A percentile compares a stretch with the other conserved stretches of the same genome.
These are phyloP conservation scores for Buxus sempervirens DNA, from an alignment of 164 flowering plant species.

Conservation along the genomic window DNA sequence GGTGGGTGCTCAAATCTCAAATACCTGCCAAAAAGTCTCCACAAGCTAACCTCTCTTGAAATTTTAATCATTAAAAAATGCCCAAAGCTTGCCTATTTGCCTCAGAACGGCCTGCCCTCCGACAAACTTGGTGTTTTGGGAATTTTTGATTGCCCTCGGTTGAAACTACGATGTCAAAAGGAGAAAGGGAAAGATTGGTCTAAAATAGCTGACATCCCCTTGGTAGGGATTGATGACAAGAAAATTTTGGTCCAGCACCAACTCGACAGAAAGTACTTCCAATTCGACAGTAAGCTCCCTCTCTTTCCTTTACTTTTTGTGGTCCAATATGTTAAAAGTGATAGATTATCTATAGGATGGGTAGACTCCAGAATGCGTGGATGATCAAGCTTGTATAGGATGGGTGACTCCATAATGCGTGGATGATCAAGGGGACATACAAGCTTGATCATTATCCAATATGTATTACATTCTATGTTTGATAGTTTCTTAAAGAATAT, in stretches of 20 bases:
- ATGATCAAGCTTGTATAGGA: no score
- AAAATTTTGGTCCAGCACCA: not conserved
- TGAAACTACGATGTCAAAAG: no score
- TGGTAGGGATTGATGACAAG: not conserved
- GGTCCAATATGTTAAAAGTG: no score
- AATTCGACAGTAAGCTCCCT: not conserved
- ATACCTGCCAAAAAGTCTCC: conserved; percentile 11
- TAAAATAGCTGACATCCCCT: not conserved
- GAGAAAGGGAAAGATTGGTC: not conserved
- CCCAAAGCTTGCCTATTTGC: conserved; percentile 6
- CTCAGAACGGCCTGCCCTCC: conserved; percentile 12
- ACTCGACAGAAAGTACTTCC: no score
- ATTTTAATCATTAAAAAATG: conserved; percentile 11
- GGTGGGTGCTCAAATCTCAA: conserved; percentile 8
- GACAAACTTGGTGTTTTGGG: conserved; percentile 2
- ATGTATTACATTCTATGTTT: no score
- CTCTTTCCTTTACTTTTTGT: not conserved
- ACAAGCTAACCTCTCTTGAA: conserved; percentile 6
- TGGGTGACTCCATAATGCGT: no score
- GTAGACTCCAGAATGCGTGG: no score
- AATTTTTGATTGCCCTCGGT: conserved; percentile 8
- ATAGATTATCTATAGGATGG: no score
- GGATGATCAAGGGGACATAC: no score
- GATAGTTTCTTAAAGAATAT: no score
- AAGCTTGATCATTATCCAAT: no score